phyloP scores from a whole-genome alignment of 2,329 filamentous ascomycete species.

The Fusarium sp. region DNA sequence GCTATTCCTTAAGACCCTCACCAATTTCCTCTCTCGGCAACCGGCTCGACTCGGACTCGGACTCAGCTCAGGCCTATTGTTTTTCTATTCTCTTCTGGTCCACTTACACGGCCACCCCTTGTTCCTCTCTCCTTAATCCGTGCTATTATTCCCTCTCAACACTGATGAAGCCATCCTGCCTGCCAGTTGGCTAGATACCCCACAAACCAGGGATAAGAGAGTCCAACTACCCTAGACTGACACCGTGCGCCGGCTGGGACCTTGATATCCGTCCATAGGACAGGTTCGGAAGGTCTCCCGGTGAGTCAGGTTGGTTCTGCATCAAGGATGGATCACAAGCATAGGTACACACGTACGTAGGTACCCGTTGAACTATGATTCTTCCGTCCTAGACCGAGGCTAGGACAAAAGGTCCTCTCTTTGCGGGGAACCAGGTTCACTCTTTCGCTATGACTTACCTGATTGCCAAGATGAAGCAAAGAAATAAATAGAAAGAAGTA shows the following conservation, averaged over 20 bases:
- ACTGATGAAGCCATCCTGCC: neutral
- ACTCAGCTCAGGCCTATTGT: neutral
- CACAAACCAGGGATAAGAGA: neutral
- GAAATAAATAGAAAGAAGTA: neutral
- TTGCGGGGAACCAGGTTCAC: neutral
- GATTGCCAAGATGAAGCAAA: neutral
- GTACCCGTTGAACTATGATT: neutral
- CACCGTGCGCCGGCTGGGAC: neutral
- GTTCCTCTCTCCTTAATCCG: neutral
- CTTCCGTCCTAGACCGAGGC: neutral
- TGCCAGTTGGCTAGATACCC: neutral
- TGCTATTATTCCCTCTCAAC: neutral
- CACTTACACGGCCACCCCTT: neutral
- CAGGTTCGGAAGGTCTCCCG: neutral
- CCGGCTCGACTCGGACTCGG: neutral
- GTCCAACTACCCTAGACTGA: neutral
- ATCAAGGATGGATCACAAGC: neutral
- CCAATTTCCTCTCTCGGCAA: conserved; percentile 4
- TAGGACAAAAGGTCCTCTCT: neutral
- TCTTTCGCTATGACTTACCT: neutral
- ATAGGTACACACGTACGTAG: neutral
- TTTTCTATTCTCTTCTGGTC: neutral
- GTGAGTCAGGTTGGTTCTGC: neutral
- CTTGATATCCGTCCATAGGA: neutral
- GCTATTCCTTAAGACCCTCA: too few species aligned